Evolutionary conservation across 495 filamentous ascomycete species (phyloP).

Genomic region (Hyphodiscus hymeniophilus): DNA sequence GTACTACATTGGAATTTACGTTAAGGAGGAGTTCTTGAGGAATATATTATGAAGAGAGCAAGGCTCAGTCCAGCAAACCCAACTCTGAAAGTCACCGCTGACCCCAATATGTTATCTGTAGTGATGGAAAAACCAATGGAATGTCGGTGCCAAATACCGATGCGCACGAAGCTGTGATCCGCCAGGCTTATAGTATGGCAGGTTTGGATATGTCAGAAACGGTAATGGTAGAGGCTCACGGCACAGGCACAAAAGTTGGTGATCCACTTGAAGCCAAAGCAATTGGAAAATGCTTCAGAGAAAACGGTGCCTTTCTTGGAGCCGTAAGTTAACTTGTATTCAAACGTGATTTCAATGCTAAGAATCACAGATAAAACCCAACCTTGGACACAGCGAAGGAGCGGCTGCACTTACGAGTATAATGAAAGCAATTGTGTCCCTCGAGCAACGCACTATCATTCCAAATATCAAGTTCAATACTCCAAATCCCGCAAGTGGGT

Average conservation of each 20-base stretch:
- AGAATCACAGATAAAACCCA: constrained; percentile 27
- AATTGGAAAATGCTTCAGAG: no score
- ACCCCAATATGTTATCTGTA: no score
- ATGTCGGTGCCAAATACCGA: constrained; percentile 12
- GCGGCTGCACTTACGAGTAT: constrained; percentile 42
- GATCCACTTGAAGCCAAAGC: constrained; percentile 1
- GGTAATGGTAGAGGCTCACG: not conserved
- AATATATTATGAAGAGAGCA: no score
- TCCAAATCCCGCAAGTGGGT: constrained; percentile 19
- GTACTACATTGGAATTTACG: no score
- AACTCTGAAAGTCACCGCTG: no score
- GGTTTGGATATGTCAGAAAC: constrained; percentile 29
- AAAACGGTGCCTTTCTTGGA: no score
- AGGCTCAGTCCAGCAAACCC: no score
- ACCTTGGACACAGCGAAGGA: constrained; percentile 53
- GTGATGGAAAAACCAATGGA: constrained; percentile 48
- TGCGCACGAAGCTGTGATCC: not conserved
- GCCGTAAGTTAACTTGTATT: not conserved
- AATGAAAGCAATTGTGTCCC: constrained; percentile 37
- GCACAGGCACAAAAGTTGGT: not conserved
- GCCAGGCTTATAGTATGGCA: not conserved
- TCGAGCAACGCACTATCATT: constrained; percentile 40
- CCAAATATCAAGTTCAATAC: constrained; percentile 31
- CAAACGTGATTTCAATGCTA: not conserved
- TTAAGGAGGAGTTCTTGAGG: no score